Conservation (phyloP, 2,329 filamentous ascomycete genomes). For the Pyrenophora tritici-repentis region DNA sequence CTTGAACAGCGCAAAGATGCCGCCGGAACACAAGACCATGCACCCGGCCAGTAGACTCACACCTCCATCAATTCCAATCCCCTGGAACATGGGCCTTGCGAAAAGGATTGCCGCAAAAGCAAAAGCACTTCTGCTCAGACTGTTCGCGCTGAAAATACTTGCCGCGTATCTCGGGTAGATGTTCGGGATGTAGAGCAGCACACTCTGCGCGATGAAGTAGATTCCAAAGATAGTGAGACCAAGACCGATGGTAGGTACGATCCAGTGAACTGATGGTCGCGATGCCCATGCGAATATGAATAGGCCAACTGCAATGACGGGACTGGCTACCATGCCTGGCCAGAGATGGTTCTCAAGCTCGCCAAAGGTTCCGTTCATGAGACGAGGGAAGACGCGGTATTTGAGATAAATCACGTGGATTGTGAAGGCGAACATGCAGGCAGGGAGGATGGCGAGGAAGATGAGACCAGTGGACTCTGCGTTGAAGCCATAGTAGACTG, state of each 20-base stretch:
- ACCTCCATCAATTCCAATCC: conserved; percentile 63
- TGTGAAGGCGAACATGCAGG: conserved; percentile 67
- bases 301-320: conserved; percentile 65
- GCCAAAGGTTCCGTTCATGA: conserved; percentile 68
- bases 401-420: conserved; percentile 74
- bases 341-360: conserved; percentile 73
- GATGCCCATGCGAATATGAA: conserved; percentile 69
- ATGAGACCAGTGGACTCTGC: conserved; percentile 76
- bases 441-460: conserved; percentile 79
- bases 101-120: conserved; percentile 65
- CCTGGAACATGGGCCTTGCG: conserved; percentile 61
- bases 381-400: conserved; percentile 69
- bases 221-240: conserved; percentile 52
- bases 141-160: conserved; percentile 65
- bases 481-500: conserved; percentile 75
- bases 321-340: conserved; percentile 62
- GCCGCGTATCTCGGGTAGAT: conserved; percentile 57
- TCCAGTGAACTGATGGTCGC: conserved; percentile 63
- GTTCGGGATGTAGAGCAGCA: conserved; percentile 68
- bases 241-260: conserved; percentile 60
- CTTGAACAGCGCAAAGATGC: conserved; percentile 63
- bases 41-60: conserved; percentile 60
- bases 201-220: conserved; percentile 50
- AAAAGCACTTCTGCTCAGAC: conserved; percentile 60
- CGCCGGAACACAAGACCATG: conserved; percentile 51